Conservation (phyloP, 805 yeast species). For the Monosporozyma aerobia region DNA sequence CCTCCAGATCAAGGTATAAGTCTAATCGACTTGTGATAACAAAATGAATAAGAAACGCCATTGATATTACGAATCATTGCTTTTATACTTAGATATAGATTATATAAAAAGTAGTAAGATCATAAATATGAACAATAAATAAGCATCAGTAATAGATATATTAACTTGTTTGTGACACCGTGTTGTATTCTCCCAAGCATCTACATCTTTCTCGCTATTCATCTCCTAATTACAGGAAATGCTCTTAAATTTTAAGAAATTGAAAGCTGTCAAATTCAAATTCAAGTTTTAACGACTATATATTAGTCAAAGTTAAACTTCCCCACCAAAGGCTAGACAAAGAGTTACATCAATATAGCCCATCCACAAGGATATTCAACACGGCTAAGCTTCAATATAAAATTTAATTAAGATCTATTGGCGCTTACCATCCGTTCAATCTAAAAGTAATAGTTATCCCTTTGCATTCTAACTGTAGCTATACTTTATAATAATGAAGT, state of each 20-base stretch:
- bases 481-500: not conserved
- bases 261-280: not conserved
- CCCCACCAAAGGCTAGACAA: no score
- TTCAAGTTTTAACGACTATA: not conserved
- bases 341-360: not conserved
- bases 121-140: not conserved
- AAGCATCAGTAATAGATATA: not conserved
- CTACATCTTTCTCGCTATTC: not conserved
- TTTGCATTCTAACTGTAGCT: not conserved
- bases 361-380: not conserved
- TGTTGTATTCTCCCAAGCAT: not conserved
- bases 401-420: no score
- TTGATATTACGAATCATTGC: not conserved
- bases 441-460: not conserved
- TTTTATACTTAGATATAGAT: not conserved
- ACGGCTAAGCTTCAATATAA: not conserved
- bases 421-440: not conserved
- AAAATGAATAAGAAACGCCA: not conserved
- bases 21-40: conserved; percentile 21
- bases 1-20: conserved; percentile 22
- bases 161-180: not conserved
- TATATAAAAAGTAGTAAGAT: not conserved
- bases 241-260: not conserved
- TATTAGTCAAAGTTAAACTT: not conserved
- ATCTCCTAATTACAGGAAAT: not conserved